Evolutionary conservation across 2,329 filamentous ascomycete genomes (phyloP).

Genomic region (Cladophialophora chaetospira): DNA sequence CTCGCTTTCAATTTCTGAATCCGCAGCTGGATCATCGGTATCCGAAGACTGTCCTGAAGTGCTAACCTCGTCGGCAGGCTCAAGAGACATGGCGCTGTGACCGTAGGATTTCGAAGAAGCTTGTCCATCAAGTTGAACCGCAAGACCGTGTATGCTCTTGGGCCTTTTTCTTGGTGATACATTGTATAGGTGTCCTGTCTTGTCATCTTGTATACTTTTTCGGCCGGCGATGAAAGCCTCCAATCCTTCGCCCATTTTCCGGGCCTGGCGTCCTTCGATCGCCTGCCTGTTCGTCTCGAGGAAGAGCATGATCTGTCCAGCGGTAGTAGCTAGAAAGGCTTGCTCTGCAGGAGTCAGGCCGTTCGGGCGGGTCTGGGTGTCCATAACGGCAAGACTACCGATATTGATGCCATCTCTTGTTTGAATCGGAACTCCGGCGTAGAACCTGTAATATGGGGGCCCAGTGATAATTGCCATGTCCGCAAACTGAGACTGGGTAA

Average conservation of each 20-base stretch:
- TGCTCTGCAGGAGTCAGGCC: constrained; percentile 31
- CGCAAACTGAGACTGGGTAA: constrained; percentile 38
- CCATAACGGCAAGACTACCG: constrained; percentile 38
- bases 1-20: constrained; percentile 32
- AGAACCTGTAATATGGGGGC: constrained; percentile 36
- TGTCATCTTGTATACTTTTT: constrained; percentile 14
- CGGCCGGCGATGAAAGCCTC: constrained; percentile 39
- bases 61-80: constrained; percentile 8
- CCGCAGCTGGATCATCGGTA: constrained; percentile 40
- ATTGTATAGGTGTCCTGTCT: constrained; percentile 35
- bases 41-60: constrained; percentile 32
- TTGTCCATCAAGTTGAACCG: not conserved
- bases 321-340: constrained; percentile 33
- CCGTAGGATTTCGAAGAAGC: not conserved
- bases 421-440: constrained; percentile 37
- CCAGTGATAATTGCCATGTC: constrained; percentile 36
- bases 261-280: constrained; percentile 31
- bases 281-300: constrained; percentile 36
- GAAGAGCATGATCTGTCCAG: constrained; percentile 36
- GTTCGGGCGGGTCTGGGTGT: constrained; percentile 28
- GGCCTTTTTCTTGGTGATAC: constrained; percentile 4
- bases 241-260: constrained; percentile 31
- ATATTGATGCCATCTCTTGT: constrained; percentile 39
- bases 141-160: not conserved
- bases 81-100: not conserved